A percentile compares a stretch with the other conserved stretches of the same genome.
Conservation (phyloP, 2,329 filamentous ascomycete genomes). For the Aspergillus tubingensis region DNA sequence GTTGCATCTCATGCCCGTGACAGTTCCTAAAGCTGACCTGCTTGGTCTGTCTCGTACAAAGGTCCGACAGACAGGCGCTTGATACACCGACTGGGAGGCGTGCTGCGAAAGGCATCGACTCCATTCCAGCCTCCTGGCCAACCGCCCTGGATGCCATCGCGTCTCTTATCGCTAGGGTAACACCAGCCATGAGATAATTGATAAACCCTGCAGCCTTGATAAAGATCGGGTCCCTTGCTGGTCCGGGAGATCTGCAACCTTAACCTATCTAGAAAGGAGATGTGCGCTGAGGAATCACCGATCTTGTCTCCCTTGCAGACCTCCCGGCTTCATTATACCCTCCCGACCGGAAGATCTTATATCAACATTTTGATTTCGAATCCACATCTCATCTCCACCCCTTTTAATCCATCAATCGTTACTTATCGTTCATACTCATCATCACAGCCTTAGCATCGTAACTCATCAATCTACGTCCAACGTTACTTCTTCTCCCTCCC, state of each 20-base stretch:
- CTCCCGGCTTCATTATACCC: background rate
- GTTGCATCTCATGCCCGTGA: no score
- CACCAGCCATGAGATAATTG: conserved; percentile 2
- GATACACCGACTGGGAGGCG: no score
- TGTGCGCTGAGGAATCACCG: background rate
- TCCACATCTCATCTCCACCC: background rate
- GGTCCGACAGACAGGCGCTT: background rate
- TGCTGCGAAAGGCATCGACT: background rate
- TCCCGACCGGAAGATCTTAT: background rate
- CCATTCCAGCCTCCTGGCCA: background rate
- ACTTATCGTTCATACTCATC: background rate
- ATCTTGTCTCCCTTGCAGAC: background rate
- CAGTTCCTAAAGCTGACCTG: no score
- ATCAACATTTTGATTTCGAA: background rate
- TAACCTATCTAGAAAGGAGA: background rate
- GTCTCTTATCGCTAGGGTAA: conserved; percentile 5
- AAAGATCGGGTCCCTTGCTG: background rate
- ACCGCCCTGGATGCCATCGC: background rate
- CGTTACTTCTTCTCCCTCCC: background rate
- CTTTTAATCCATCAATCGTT: background rate
- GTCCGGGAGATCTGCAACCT: background rate
- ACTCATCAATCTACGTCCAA: background rate
- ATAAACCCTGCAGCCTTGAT: background rate
- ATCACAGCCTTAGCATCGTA: background rate
- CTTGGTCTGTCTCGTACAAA: no score